Percentiles rank a stretch among this genome's conserved stretches.
Evolutionary conservation across 768 basidiomycete genomes (phyloP).

Genomic region (Postia placenta): DNA sequence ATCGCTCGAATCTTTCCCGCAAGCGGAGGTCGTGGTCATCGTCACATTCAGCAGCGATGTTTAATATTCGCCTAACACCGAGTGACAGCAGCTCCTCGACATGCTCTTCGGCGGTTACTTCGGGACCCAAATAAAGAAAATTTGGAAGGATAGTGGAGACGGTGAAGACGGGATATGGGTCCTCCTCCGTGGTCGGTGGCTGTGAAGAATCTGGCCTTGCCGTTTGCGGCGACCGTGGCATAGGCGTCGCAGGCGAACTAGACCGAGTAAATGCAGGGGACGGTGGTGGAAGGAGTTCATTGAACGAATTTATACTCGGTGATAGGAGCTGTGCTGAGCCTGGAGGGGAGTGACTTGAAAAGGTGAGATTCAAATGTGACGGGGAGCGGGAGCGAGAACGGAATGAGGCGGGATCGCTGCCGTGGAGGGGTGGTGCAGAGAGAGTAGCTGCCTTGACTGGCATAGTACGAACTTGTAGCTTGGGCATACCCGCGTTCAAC

Average conservation of each 20-base stretch:
- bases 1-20: slow-evolving; percentile 71
- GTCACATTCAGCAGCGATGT: slow-evolving; percentile 89
- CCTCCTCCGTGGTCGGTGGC: slow-evolving; percentile 49
- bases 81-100: slow-evolving; percentile 65
- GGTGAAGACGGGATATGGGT: slow-evolving; percentile 60
- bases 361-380: slow-evolving; percentile 52
- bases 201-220: slow-evolving; percentile 57
- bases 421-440: slow-evolving; percentile 26
- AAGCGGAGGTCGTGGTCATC: slow-evolving; percentile 71
- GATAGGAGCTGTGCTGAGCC: slow-evolving; percentile 41
- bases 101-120: slow-evolving; percentile 69
- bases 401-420: slow-evolving; percentile 4
- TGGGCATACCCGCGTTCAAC: slow-evolving; percentile 42
- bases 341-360: slow-evolving; percentile 56
- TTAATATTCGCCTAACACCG: slow-evolving; percentile 84
- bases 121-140: slow-evolving; percentile 90
- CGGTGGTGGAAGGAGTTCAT: slow-evolving; percentile 25
- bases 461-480: slow-evolving; percentile 54
- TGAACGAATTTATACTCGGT: slow-evolving; percentile 19
- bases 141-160: slow-evolving; percentile 88
- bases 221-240: slow-evolving; percentile 55
- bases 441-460: slow-evolving; percentile 57
- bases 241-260: slow-evolving; percentile 29
- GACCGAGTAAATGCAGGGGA: slow-evolving; percentile 22
- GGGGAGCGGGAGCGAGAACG: slow-evolving; percentile 40